phyloP scores from a whole-genome alignment of 768 basidiomycete species.

The Candolleomyces efflorescens region DNA sequence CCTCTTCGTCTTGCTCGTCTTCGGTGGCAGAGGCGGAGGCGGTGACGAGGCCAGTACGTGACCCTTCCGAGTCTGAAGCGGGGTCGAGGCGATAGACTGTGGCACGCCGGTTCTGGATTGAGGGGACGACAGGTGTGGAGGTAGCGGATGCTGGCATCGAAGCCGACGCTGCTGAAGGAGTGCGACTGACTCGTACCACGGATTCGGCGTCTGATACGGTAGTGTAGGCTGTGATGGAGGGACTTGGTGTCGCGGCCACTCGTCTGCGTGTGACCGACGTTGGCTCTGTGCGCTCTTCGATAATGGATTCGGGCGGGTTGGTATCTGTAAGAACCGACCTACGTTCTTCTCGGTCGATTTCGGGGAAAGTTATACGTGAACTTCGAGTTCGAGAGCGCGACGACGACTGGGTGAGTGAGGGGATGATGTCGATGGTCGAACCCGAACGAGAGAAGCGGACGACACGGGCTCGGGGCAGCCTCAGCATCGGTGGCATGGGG shows the following conservation, averaged over 20 bases:
- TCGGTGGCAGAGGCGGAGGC: conserved; percentile 5
- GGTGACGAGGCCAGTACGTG: conserved; percentile 8
- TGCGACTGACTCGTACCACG: background rate
- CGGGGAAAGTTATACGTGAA: background rate
- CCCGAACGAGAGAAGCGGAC: conserved; percentile 32
- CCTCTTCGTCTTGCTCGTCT: conserved; percentile 5
- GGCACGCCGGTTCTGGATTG: background rate
- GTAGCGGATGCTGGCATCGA: background rate
- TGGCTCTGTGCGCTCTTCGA: background rate
- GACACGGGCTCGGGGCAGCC: conserved; percentile 34
- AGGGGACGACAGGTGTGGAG: conserved; percentile 4
- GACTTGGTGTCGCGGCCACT: background rate
- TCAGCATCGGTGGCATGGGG: conserved; percentile 32
- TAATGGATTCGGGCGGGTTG: background rate
- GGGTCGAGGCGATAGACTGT: conserved; percentile 14
- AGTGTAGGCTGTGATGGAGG: background rate
- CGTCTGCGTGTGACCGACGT: background rate
- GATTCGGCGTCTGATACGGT: background rate
- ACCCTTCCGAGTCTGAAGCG: conserved; percentile 16
- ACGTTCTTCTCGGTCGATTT: background rate
- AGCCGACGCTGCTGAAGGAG: conserved; percentile 1
- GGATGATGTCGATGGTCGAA: background rate
- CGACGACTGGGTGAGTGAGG: too few relatives aligned
- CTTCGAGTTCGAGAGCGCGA: too few relatives aligned
- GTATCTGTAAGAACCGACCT: conserved; percentile 13